A percentile compares a stretch with the other conserved stretches of the same genome.
These are phyloP conservation scores for Jaltomata sinuosa DNA, from an alignment of 257 asterid species.

Conservation along the genomic window DNA sequence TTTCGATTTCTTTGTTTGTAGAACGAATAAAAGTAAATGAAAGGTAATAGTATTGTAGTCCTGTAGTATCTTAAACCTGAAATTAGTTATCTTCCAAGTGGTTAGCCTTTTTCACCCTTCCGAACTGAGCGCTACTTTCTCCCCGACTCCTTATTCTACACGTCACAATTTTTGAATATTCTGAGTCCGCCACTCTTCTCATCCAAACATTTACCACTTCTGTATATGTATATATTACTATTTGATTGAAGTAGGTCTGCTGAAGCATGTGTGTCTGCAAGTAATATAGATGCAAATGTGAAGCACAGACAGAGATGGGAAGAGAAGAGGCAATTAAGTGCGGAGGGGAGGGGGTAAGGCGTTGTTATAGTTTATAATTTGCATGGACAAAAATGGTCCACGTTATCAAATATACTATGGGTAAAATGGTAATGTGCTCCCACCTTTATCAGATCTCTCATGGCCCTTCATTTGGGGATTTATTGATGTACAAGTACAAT, in stretches of 20 bases:
- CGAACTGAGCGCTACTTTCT: too few species aligned
- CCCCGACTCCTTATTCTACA: too few species aligned
- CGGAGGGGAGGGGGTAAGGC: not conserved
- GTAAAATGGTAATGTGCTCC: not conserved
- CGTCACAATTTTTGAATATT: too few species aligned
- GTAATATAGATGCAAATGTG: not conserved
- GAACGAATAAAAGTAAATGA: not conserved
- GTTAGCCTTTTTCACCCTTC: not conserved
- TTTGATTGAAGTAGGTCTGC: not conserved
- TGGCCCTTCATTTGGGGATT: not conserved
- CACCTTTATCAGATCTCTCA: not conserved
- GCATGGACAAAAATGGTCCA: constrained; percentile 54
- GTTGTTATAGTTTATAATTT: not conserved
- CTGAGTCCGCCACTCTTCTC: too few species aligned
- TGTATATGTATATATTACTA: too few species aligned
- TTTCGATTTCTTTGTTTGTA: not conserved
- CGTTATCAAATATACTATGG: constrained; percentile 18
- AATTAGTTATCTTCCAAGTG: not conserved
- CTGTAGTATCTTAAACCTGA: not conserved
- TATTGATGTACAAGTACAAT: not conserved
- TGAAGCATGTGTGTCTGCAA: not conserved
- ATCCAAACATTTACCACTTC: too few species aligned
- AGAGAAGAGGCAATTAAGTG: not conserved
- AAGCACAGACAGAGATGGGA: not conserved
- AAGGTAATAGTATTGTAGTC: not conserved